Evolutionary conservation across 202 grass and related monocot genomes (phyloP).

Genomic region (Digitaria exilis): DNA sequence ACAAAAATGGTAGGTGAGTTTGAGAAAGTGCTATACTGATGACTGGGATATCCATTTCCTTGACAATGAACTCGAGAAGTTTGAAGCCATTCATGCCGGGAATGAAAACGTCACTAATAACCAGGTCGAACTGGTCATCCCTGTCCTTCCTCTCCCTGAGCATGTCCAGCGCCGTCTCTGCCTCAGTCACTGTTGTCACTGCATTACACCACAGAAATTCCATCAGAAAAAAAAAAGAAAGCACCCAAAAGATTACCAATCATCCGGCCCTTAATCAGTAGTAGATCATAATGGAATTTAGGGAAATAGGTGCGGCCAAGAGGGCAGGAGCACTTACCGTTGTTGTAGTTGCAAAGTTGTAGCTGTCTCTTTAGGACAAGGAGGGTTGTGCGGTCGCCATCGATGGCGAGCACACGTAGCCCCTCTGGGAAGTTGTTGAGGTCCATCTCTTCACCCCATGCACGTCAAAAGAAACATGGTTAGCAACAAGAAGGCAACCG

Average conservation of each 20-base stretch:
- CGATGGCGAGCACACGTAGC: conserved; percentile 64
- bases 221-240: not conserved
- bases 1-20: too few species aligned
- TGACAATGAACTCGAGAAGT: conserved; percentile 63
- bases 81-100: conserved; percentile 57
- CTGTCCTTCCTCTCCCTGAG: conserved; percentile 50
- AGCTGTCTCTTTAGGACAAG: conserved; percentile 38
- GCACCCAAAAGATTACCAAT: too few species aligned
- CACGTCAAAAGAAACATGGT: not conserved
- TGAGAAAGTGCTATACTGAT: conserved; percentile 50
- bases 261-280: too few species aligned
- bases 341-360: conserved; percentile 45
- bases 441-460: conserved; percentile 5
- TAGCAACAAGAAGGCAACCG: not conserved
- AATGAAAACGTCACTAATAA: conserved; percentile 73
- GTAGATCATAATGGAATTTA: not conserved
- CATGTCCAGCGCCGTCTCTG: conserved; percentile 45
- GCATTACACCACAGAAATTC: not conserved
- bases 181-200: conserved; percentile 45
- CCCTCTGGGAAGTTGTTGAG: conserved; percentile 48
- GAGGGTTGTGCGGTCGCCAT: conserved; percentile 46
- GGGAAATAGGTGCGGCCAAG: not conserved
- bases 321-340: conserved; percentile 36
- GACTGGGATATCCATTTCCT: conserved; percentile 81
- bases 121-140: conserved; percentile 45